Base-by-base conservation (phyloP, 306 rosid genomes). In the Abrus pulchellus region DNA sequence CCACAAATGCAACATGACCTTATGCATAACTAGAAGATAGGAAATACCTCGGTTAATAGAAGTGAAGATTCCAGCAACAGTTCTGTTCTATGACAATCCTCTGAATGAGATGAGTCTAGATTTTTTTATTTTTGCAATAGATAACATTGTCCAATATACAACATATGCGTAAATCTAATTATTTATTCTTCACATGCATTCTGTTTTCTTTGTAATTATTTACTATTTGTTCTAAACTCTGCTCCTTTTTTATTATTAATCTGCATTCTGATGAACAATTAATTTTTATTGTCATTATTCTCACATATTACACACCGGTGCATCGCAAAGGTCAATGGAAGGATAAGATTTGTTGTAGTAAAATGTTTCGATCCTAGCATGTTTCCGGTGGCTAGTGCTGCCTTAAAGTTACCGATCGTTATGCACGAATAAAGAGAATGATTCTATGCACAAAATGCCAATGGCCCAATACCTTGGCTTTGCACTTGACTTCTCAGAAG, bases 381-480 rank as follows among this genome's bases (percentile, higher is more conserved):
- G 34, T 60, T 57, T 59, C 63, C 63, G 14, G 54, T 38, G 34
- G 36, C 28, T 34, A 44, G 2, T 30, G 7, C 29, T 13, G 28
- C 28, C 30, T 72, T 48, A 30, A 68, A 77, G 60, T 48, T 55
- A 80, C 6, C 20, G 29, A 33, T 6, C 53, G 4, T 44, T 56
- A 48, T 11, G 61, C 64, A 70, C 34, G 74, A 12, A 14, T 20
- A 45, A 72, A 29, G 55, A 72, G 70, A 48, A 64, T 5, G 13
- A 28, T 7, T 33, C 44, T 50, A 69, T 56, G 50, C 1, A 1
- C 32, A 56, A 68, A 63, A 62, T 57, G 74, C 10, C 5, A 77
- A 83, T 90, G 92, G 97, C 98, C 10, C 5, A 77, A 83, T 90
- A 94, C 98, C 98, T 92, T 85, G 87, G 83, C 83, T 87, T 86